phyloP scores from a whole-genome alignment of 257 asterid genomes.

The Eucommia ulmoides region DNA sequence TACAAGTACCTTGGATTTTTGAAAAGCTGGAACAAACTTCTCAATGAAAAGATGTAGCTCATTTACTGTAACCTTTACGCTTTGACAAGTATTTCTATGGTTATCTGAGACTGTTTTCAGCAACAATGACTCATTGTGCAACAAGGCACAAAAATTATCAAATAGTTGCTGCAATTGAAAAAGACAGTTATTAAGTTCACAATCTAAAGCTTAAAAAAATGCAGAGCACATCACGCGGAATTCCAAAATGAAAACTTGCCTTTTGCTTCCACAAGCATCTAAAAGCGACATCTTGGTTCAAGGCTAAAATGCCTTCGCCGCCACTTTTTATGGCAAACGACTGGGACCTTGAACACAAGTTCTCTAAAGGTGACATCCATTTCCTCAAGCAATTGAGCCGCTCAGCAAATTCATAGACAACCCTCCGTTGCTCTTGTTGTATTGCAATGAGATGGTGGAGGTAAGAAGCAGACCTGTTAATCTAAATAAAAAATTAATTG shows the following conservation, averaged over 20 bases:
- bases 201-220: no score
- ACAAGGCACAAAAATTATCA: conserved; percentile 49
- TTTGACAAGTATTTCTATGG: conserved; percentile 57
- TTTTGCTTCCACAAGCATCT: conserved; percentile 88
- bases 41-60: conserved; percentile 35
- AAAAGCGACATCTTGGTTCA: conserved; percentile 40
- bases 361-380: conserved; percentile 47
- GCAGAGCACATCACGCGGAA: no score
- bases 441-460: conserved; percentile 67
- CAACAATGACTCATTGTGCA: conserved; percentile 52
- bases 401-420: conserved; percentile 44
- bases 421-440: conserved; percentile 88
- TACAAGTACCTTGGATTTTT: conserved; percentile 59
- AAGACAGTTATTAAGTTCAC: no score
- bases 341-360: conserved; percentile 32
- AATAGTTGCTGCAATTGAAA: conserved; percentile 75
- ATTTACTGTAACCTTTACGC: conserved; percentile 32
- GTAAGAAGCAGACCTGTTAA: conserved; percentile 52
- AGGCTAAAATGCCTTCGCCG: conserved; percentile 15
- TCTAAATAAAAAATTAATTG: conserved; percentile 50
- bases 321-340: conserved; percentile 9
- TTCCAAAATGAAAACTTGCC: no score
- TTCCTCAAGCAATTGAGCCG: conserved; percentile 49
- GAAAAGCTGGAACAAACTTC: conserved; percentile 39
- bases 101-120: conserved; percentile 38